Evolutionary conservation across 257 asterid genomes (phyloP).

Genomic region (Petunia axillaris): DNA sequence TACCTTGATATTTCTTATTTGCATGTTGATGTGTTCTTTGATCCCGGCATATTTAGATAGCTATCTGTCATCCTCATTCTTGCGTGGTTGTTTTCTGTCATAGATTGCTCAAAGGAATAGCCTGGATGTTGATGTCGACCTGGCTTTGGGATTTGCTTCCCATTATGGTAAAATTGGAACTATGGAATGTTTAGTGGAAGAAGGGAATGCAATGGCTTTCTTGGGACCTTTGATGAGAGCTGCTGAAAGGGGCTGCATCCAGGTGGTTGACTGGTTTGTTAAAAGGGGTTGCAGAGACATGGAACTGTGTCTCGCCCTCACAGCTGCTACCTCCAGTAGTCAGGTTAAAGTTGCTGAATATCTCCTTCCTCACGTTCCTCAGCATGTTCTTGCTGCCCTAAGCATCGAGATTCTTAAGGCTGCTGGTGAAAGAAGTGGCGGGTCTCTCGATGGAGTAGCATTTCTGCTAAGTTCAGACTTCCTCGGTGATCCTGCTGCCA

Average conservation of each 20-base stretch:
- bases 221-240: constrained; percentile 98
- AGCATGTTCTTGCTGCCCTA: constrained; percentile 85
- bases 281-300: constrained; percentile 90
- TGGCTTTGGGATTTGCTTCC: constrained; percentile 95
- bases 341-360: constrained; percentile 79
- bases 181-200: constrained; percentile 95
- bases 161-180: constrained; percentile 91
- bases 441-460: constrained; percentile 89
- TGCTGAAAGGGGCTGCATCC: constrained; percentile 92
- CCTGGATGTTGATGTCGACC: constrained; percentile 96
- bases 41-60: background rate
- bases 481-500: constrained; percentile 77
- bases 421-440: constrained; percentile 91
- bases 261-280: constrained; percentile 93
- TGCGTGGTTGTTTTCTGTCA: constrained; percentile 26
- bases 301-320: constrained; percentile 96
- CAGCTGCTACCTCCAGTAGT: constrained; percentile 96
- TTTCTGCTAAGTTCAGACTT: constrained; percentile 87
- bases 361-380: constrained; percentile 97
- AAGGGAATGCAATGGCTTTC: constrained; percentile 94
- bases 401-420: constrained; percentile 96
- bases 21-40: background rate
- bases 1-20: background rate
- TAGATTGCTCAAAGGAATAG: constrained; percentile 99
- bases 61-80: constrained; percentile 4